Conservation (phyloP, 257 asterid species). For the Solanum arcanum region DNA sequence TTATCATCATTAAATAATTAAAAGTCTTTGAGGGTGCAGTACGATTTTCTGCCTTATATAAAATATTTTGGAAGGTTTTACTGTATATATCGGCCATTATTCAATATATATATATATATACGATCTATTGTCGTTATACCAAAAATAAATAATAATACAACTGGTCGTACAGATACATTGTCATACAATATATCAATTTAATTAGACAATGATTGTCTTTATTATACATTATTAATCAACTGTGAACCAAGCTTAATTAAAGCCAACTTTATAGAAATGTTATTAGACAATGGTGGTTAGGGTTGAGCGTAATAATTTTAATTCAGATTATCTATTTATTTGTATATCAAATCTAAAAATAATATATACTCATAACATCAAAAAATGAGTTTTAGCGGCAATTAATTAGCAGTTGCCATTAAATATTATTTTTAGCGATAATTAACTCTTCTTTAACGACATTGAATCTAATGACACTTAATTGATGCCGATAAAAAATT, state of each 20-base stretch:
- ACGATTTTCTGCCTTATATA: not conserved
- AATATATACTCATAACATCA: no score
- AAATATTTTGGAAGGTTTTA: not conserved
- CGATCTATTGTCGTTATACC: not conserved
- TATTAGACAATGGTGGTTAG: not conserved
- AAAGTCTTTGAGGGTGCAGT: not conserved
- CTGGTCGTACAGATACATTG: not conserved
- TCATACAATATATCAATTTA: not conserved
- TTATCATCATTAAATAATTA: not conserved
- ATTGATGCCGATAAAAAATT: no score
- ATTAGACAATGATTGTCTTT: not conserved
- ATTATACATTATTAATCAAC: not conserved
- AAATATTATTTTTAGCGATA: no score
- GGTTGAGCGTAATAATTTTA: not conserved
- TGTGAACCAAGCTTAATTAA: not conserved
- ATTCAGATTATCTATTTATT: no score
- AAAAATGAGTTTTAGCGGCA: no score
- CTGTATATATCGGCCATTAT: not conserved
- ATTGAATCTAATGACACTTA: no score
- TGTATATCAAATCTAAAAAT: not conserved
- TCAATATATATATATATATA: not conserved
- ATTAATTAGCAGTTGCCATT: no score
- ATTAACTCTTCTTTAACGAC: no score
- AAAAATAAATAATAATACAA: no score
- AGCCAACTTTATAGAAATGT: not conserved